Evolutionary conservation across 352 stramenopile species (phyloP).

Genomic region (Phytophthora cryptogea): DNA sequence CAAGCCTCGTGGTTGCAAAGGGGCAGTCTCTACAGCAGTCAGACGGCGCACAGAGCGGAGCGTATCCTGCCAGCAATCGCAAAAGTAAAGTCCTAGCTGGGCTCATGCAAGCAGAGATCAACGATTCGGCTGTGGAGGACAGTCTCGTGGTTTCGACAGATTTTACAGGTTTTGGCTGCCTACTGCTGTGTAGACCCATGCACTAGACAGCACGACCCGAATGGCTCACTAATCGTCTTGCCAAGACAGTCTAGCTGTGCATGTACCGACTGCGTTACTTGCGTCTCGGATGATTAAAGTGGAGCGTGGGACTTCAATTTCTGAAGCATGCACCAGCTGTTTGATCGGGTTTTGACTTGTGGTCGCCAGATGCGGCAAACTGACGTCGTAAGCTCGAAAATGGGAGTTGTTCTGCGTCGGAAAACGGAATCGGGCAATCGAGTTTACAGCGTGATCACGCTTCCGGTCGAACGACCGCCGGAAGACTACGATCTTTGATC

Average conservation of each 20-base stretch:
- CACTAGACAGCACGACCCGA: too few relatives aligned
- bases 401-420: background rate
- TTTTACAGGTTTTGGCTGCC: too few relatives aligned
- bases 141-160: too few relatives aligned
- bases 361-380: constrained; percentile 7
- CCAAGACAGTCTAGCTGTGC: background rate
- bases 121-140: too few relatives aligned
- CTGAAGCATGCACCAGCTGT: constrained; percentile 21
- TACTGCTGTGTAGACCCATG: too few relatives aligned
- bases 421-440: background rate
- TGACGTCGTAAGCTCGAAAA: background rate
- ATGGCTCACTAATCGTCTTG: too few relatives aligned
- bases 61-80: too few relatives aligned
- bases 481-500: constrained; percentile 18
- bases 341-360: constrained; percentile 2
- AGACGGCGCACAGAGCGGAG: too few relatives aligned
- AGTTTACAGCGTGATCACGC: constrained; percentile 21
- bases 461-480: constrained; percentile 9
- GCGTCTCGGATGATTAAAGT: constrained; percentile 20
- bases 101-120: too few relatives aligned
- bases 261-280: constrained; percentile 4
- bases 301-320: constrained; percentile 19
- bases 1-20: too few relatives aligned
- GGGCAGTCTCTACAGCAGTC: too few relatives aligned
- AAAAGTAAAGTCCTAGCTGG: too few relatives aligned